A percentile compares a stretch with the other conserved stretches of the same genome.
Conservation (phyloP, 139 green algal genomes). For the Diplosphaera chodatii region DNA sequence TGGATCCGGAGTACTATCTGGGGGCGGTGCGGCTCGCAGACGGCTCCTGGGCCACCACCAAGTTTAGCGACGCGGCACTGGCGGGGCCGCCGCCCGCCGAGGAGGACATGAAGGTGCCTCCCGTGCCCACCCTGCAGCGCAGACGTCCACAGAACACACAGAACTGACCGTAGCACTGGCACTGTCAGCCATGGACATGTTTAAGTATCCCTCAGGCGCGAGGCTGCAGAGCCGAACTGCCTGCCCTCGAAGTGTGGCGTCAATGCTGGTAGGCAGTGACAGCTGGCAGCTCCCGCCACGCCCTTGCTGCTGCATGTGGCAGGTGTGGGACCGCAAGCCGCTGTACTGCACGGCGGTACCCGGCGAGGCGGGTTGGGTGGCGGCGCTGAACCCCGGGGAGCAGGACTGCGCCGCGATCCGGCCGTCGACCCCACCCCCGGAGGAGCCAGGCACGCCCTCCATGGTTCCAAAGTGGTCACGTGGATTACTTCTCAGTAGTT, state of each 20-base stretch:
- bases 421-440: too few species aligned
- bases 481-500: too few species aligned
- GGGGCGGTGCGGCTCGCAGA: constrained; percentile 27
- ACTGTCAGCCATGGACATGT: too few species aligned
- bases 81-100: neutral
- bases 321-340: constrained; percentile 40
- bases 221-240: too few species aligned
- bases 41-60: constrained; percentile 32
- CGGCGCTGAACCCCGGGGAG: neutral
- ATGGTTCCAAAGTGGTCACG: too few species aligned
- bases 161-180: too few species aligned
- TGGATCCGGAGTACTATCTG: constrained; percentile 65
- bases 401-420: too few species aligned
- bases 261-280: neutral
- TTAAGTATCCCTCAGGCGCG: too few species aligned
- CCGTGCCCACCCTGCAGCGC: too few species aligned
- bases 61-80: constrained; percentile 31
- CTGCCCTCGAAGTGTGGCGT: too few species aligned
- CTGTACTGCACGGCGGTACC: constrained; percentile 34
- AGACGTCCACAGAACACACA: too few species aligned
- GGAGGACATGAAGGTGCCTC: neutral
- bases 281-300: constrained; percentile 21
- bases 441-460: too few species aligned
- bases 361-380: constrained; percentile 32
- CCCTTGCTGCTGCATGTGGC: constrained; percentile 25